A percentile compares a stretch with the other conserved stretches of the same genome.
phyloP scores from a whole-genome alignment of 805 yeast genomes.

The Suhomyces faveliae region DNA sequence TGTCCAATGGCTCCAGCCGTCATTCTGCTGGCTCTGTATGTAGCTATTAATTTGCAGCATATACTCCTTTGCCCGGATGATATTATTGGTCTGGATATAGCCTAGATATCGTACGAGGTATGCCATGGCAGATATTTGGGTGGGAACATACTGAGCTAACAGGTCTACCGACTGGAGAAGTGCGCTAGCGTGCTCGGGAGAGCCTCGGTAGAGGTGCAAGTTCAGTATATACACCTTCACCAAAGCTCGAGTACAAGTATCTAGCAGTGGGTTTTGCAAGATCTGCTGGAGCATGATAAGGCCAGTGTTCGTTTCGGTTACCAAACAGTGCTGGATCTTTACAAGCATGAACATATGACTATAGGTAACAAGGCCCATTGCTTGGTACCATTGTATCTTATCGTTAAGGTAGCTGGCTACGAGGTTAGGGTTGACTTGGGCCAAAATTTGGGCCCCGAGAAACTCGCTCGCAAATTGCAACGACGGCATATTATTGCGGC shows the following conservation, averaged over 20 bases:
- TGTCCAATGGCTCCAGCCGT: conserved; percentile 20
- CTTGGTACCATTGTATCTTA: conserved; percentile 17
- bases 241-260: conserved; percentile 10
- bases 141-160: not conserved
- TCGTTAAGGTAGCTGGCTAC: conserved; percentile 31
- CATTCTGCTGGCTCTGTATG: conserved; percentile 15
- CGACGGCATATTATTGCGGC: conserved; percentile 23
- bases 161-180: conserved; percentile 9
- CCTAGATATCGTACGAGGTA: conserved; percentile 13
- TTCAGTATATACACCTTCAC: conserved; percentile 16
- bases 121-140: conserved; percentile 17
- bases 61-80: conserved; percentile 8
- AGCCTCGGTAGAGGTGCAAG: conserved; percentile 18
- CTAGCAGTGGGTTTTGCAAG: conserved; percentile 2
- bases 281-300: conserved; percentile 14
- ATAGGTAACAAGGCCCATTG: conserved; percentile 13
- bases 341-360: conserved; percentile 29
- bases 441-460: conserved; percentile 38
- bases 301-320: conserved; percentile 25
- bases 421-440: conserved; percentile 21
- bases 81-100: conserved; percentile 13
- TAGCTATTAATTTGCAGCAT: conserved; percentile 14
- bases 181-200: conserved; percentile 9
- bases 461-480: conserved; percentile 33
- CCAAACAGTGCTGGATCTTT: conserved; percentile 29